Evolutionary conservation across 768 basidiomycete species (phyloP).

Genomic region (Podaxis pistillaris): DNA sequence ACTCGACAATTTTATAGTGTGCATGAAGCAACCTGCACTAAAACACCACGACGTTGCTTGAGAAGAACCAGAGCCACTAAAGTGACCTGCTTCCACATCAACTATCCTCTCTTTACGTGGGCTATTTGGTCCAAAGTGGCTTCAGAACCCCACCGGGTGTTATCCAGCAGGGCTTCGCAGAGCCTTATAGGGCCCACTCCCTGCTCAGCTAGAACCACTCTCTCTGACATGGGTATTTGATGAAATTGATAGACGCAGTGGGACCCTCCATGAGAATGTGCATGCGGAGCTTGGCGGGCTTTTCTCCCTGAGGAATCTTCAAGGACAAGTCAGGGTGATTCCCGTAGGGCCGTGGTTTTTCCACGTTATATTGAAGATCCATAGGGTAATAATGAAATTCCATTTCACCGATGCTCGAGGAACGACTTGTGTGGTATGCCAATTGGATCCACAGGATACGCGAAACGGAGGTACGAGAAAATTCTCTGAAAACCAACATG

Average conservation of each 20-base stretch:
- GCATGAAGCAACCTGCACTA: background rate
- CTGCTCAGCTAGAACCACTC: slow-evolving; percentile 17
- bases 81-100: slow-evolving; percentile 18
- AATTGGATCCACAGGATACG: background rate
- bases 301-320: slow-evolving; percentile 2
- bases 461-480: background rate
- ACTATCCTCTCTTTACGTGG: slow-evolving; percentile 10
- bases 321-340: background rate
- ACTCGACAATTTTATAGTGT: background rate
- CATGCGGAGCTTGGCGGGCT: slow-evolving; percentile 4
- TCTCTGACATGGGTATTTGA: slow-evolving; percentile 31
- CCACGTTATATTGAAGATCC: slow-evolving; percentile 6
- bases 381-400: background rate
- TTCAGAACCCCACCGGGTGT: slow-evolving; percentile 21
- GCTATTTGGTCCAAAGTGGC: slow-evolving; percentile 17
- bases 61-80: slow-evolving; percentile 12
- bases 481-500: background rate
- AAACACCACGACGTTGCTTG: background rate
- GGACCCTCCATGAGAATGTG: slow-evolving; percentile 15
- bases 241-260: slow-evolving; percentile 17
- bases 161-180: slow-evolving; percentile 20
- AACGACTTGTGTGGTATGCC: background rate
- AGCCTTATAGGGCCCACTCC: slow-evolving; percentile 15
- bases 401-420: background rate
- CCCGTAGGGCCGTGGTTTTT: slow-evolving; percentile 6